Evolutionary conservation across 1,139 yeast genomes (phyloP), one percentile per base, ranked within the genome.

Genomic region (Blastobotrys petasosporus): DNA sequence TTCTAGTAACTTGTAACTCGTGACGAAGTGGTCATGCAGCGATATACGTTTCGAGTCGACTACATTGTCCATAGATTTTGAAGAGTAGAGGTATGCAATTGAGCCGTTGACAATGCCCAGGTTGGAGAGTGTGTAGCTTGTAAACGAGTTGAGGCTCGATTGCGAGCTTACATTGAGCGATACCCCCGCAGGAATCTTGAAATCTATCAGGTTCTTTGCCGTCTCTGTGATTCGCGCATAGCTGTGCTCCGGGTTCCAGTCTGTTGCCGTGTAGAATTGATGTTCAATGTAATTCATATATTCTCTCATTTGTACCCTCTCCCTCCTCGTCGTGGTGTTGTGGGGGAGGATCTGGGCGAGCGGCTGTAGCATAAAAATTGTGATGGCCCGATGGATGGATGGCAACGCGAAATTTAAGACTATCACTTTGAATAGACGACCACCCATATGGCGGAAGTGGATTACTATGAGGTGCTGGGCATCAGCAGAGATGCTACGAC

Each of bases 241-340:
- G 39, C 83, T 75, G 63, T 84, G 83, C 54, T 85, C 87, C 50
- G 78, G 78, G 56, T 82, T 79, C 96, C 96, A 88, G 11, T 73
- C 73, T 1, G 94, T 81, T 33, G 82, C 65, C 44, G 69, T 66
- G 63, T 82, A 78, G 66, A 85, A 88, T 55, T 87, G 77, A 63
- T 75, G 73, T 54, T 82, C 81, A 38, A 88, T 77, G 63, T 84
- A 82, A 59, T 88, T 95, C 94, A 87, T 86, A 66, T 84, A 86
- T 43, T 79, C 77, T 55, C 82, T 73, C 97, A 88, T 44, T 36
- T 11, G 5, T 6, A 1, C 13, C n/a, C n/a, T n/a, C n/a, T n/a
- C n/a, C n/a, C n/a, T n/a, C n/a, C n/a, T 3, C 11, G 30, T 23
- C 23, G 37, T 25, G 40, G 5, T 4, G 32, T 31, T 31, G 12